A percentile compares a stretch with the other conserved stretches of the same genome.
Conservation (phyloP, 352 stramenopile genomes). For the Achlya hypogyna region DNA sequence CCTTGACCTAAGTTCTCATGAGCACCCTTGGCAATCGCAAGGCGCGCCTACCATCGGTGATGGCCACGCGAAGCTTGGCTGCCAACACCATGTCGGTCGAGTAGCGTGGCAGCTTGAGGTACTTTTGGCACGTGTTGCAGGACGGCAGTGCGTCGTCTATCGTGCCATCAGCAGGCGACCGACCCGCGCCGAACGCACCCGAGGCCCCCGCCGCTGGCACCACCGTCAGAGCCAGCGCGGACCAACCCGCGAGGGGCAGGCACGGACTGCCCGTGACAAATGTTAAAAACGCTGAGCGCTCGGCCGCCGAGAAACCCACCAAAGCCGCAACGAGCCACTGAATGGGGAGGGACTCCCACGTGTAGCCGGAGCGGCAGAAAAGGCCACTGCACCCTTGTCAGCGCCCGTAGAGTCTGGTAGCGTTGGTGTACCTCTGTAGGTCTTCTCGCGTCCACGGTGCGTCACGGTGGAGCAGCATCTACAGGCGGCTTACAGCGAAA, state of each 20-base stretch:
- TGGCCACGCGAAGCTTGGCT: slow-evolving; percentile 29
- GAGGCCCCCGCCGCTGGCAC: slow-evolving; percentile 14
- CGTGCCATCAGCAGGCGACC: background rate
- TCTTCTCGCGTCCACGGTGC: background rate
- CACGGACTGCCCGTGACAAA: slow-evolving; percentile 33
- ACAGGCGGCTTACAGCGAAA: background rate
- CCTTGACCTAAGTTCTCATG: too few species aligned
- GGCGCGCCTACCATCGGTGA: slow-evolving; percentile 25
- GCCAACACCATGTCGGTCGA: slow-evolving; percentile 23
- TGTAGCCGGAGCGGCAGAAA: slow-evolving; percentile 26
- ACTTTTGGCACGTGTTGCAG: slow-evolving; percentile 34
- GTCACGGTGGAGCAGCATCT: background rate
- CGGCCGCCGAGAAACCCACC: slow-evolving; percentile 8
- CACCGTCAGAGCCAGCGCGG: slow-evolving; percentile 28
- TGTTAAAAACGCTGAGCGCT: slow-evolving; percentile 26
- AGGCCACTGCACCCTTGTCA: background rate
- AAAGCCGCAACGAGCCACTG: slow-evolving; percentile 24
- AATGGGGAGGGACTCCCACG: slow-evolving; percentile 14
- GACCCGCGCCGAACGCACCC: slow-evolving; percentile 16
- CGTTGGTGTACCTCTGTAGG: background rate
- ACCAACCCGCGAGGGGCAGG: slow-evolving; percentile 30
- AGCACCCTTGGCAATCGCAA: too few species aligned
- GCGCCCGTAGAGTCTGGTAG: background rate
- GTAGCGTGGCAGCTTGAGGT: slow-evolving; percentile 38
- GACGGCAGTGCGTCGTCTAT: slow-evolving; percentile 22